Evolutionary conservation across 805 yeast genomes (phyloP), one percentile per base, ranked within the genome.

Genomic region (Blastobotrys mokoenaii): DNA sequence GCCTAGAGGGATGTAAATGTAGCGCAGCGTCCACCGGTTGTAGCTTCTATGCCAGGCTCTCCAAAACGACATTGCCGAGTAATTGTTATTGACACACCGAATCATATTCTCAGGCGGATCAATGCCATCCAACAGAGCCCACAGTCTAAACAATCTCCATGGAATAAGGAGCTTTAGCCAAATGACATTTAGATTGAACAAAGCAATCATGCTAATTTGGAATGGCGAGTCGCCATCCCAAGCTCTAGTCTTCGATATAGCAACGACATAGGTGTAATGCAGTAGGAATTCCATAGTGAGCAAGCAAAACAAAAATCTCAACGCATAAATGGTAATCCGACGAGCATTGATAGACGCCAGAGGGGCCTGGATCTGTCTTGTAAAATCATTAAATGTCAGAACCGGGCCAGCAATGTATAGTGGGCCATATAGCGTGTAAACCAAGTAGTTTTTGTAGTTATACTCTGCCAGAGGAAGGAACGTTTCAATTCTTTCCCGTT

Each of bases 81-180:
- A 93, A 65, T 93, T 93, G 64, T 93, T 87, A 61, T 87, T 84
- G 79, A 93, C 86, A 61, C 97, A 89, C 47, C 99, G 72, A 46
- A 93, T 80, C 97, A 93, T 93, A 59, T 93, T 93, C 61, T 93
- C 99, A 2, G 98, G 97, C 0, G 97, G 85, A 58, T 93, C 97
- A 43, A 90, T 86, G 0, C 84, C 85, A 63, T 93, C 99, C n/a
- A 85, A 53, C 46, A 93, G 66, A 6, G 93, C 75, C 98, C 99
- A 93, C 53, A 90, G 71, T 51, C 99, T 71, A 67, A 93, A 93
- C 41, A 90, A 67, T 59, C 99, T 73, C 99, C 99, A 93, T 4
- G 98, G 98, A 44, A 93, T 82, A 46, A 93, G 72, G 34, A 93
- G 64, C 53, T 93, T 93, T 53, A 93, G 71, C 97, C 97, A 93